Evolutionary conservation across 2,329 filamentous ascomycete species (phyloP).

Genomic region (Stemphylium vesicarium): DNA sequence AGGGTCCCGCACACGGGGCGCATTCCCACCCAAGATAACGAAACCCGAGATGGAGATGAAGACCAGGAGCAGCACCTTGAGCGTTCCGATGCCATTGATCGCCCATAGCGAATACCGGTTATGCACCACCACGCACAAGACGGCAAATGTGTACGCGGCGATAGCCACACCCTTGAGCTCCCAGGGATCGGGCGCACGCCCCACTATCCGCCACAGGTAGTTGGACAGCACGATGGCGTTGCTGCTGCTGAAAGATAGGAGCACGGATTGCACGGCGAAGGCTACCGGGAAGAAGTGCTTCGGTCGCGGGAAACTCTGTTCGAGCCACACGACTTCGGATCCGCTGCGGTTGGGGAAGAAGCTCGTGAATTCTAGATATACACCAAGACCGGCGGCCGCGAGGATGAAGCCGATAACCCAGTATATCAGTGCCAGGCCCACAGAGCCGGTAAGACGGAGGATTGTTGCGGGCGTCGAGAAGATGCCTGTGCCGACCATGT

Average conservation of each 20-base stretch:
- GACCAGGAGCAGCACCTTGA: constrained; percentile 61
- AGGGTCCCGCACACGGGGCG: too few species aligned
- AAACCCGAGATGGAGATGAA: too few species aligned
- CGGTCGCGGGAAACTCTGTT: constrained; percentile 39
- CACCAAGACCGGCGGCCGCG: constrained; percentile 30
- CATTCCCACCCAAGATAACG: too few species aligned
- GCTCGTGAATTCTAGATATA: constrained; percentile 38
- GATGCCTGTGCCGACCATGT: constrained; percentile 43
- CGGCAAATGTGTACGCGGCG: constrained; percentile 31
- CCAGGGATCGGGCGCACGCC: constrained; percentile 33
- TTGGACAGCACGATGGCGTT: constrained; percentile 40
- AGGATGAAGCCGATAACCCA: constrained; percentile 40
- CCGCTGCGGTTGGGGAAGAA: constrained; percentile 39
- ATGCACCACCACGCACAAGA: constrained; percentile 29
- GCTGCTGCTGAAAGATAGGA: constrained; percentile 40
- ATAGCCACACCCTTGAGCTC: constrained; percentile 40
- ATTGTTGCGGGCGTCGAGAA: not conserved
- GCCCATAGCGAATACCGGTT: constrained; percentile 36
- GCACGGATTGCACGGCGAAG: constrained; percentile 39
- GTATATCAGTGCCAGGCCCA: constrained; percentile 37
- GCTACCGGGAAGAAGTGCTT: constrained; percentile 36
- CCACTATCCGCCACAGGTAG: constrained; percentile 40
- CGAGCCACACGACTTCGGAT: constrained; percentile 39
- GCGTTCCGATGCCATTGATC: constrained; percentile 38
- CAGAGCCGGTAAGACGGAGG: constrained; percentile 23